These are phyloP conservation scores for Monosiga brevicollis DNA, from an alignment of 78 protist species.

Conservation along the genomic window DNA sequence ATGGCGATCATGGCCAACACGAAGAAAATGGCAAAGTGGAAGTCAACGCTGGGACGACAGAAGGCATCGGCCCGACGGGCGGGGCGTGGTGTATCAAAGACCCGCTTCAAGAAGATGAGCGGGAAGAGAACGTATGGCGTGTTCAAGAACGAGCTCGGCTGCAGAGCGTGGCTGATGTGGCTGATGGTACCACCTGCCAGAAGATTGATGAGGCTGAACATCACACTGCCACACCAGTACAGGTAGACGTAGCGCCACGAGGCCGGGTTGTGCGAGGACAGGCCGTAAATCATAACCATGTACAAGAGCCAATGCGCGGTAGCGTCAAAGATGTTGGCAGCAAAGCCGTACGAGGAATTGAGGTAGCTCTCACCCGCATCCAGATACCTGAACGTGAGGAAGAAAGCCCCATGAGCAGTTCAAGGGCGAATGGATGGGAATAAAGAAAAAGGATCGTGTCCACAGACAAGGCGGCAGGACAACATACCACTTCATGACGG, in stretches of 20 bases:
- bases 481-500: neutral
- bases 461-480: neutral
- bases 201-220: neutral
- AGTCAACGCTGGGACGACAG: too few relatives aligned
- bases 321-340: neutral
- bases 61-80: neutral
- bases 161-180: neutral
- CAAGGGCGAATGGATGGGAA: neutral
- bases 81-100: neutral
- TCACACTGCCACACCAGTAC: neutral
- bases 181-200: neutral
- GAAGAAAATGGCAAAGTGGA: neutral
- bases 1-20: neutral
- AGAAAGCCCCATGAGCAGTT: neutral
- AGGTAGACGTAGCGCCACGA: neutral
- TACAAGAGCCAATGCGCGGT: neutral
- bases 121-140: neutral
- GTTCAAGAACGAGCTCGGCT: neutral
- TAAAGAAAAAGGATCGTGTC: neutral
- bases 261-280: neutral
- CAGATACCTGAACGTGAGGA: neutral
- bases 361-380: neutral
- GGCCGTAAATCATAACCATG: neutral
- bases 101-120: neutral
- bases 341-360: neutral